Base-by-base conservation (phyloP, 1,284 basidiomycete genomes). In the Mrakiaceae sp. region DNA sequence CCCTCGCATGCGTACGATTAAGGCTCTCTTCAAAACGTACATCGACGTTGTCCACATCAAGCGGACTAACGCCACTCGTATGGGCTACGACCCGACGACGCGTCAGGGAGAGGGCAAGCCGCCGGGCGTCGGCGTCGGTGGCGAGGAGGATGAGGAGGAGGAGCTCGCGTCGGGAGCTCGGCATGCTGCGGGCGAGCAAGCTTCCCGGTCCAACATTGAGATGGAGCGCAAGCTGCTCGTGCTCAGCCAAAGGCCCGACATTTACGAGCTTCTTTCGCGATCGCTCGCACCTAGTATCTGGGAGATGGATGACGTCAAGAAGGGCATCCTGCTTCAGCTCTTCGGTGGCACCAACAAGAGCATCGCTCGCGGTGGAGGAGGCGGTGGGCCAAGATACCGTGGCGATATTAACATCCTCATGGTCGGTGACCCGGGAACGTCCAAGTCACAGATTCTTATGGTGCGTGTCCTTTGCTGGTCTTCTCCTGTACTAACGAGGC, bases 241-340 rank as follows among this genome's bases (percentile, higher is more conserved):
- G 52, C 82, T 97, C 44, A 88, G 88, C 67, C 77, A 81, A 67
- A 79, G 85, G 60, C 83, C 84, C 3, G 93, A 97, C 74, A 80
- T 96, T 52, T 98, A 98, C 75, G 90, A 95, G 4, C 77, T 90
- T 51, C 81, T 98, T 1, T 79, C 94, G 11, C 80, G 87, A 46
- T 90, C 87, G 2, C 82, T 98, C 67, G 95, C 95, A 1, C 96
- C 95, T 8, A 89, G 87, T 43, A 95, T 98, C 70, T 98, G 91
- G 86, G 91, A 93, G 74, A 88, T 98, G 90, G 94, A 98, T 52
- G 95, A 98, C 72, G 91, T 98, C 68, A 98, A 98, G 79, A 98
- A 98, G 79, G 95, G 96, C 0, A 95, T 98, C 64, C 75, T 98
- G 59, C 78, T 98, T 44, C 95, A 98, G 76, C 78, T 98, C 42